Evolutionary conservation across 2,329 filamentous ascomycete genomes (phyloP).

Genomic region (Pseudocercospora vitis): DNA sequence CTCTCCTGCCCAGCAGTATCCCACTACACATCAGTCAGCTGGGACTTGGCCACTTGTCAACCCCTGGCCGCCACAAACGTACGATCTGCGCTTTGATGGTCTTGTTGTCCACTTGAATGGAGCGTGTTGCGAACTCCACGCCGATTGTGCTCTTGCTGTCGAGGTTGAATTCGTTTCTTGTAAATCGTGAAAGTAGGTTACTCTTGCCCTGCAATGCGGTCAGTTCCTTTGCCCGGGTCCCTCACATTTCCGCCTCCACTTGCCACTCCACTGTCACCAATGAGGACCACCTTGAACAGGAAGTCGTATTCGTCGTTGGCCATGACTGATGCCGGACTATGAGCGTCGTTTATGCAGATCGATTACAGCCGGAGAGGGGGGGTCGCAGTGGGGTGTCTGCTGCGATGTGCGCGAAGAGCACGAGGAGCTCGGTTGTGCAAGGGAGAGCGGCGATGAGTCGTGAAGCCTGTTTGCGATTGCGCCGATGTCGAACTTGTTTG

Average conservation of each 20-base stretch:
- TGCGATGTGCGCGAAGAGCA: slow-evolving; percentile 5
- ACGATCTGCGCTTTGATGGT: slow-evolving; percentile 99
- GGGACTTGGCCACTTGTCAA: no score
- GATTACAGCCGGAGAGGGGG: slow-evolving; percentile 10
- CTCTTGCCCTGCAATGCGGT: no score
- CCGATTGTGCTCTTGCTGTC: slow-evolving; percentile 99
- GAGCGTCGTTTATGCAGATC: slow-evolving; percentile 2
- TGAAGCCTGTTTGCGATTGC: background rate
- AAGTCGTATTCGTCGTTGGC: slow-evolving; percentile 99
- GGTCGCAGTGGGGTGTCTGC: background rate
- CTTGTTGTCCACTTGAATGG: slow-evolving; percentile 98
- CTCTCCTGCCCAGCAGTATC: slow-evolving; percentile 98
- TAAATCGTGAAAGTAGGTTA: no score
- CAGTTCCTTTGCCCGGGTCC: no score
- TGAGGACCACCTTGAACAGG: slow-evolving; percentile 93
- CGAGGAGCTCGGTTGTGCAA: background rate
- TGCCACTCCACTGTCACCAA: slow-evolving; percentile 98
- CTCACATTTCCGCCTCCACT: no score
- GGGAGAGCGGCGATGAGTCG: background rate
- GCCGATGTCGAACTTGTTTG: background rate
- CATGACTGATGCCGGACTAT: slow-evolving; percentile 60
- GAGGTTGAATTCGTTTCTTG: slow-evolving; percentile 99
- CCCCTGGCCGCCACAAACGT: no score
- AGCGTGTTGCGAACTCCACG: slow-evolving; percentile 97
- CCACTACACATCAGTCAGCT: no score